Percentiles rank a stretch among this genome's conserved stretches.
Conservation (phyloP, 2,329 filamentous ascomycete genomes). For the Cryphonectria radicalis region DNA sequence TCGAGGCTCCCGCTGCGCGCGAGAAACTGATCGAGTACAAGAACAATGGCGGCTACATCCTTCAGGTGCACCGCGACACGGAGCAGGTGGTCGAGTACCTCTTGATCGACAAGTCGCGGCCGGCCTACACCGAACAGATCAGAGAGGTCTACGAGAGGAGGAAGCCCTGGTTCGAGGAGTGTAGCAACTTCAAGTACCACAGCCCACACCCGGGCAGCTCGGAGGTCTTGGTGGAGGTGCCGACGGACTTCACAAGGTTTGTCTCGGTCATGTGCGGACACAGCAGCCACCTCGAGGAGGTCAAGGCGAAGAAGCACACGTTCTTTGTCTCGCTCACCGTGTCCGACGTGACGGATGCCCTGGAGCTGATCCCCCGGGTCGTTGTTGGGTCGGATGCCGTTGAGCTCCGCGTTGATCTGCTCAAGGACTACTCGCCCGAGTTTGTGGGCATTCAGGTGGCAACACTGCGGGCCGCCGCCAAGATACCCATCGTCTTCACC, state of each 20-base stretch:
- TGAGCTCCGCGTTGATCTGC: conserved; percentile 88
- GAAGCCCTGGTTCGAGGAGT: conserved; percentile 87
- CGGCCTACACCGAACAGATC: conserved; percentile 92
- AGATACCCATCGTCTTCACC: conserved; percentile 89
- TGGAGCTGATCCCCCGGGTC: conserved; percentile 70
- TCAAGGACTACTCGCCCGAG: conserved; percentile 75
- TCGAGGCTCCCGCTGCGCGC: conserved; percentile 82
- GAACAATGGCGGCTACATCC: conserved; percentile 77
- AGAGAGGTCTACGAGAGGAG: conserved; percentile 87
- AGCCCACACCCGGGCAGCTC: conserved; percentile 66
- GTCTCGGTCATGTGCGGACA: conserved; percentile 69
- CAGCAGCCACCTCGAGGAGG: conserved; percentile 57
- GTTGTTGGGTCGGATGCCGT: conserved; percentile 89
- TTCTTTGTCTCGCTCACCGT: conserved; percentile 94
- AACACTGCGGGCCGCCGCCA: conserved; percentile 71
- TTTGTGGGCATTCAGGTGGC: conserved; percentile 84
- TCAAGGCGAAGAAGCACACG: conserved; percentile 71
- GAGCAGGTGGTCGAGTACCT: conserved; percentile 88
- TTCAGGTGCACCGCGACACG: conserved; percentile 87
- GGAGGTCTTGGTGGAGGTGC: conserved; percentile 46
- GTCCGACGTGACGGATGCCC: conserved; percentile 69
- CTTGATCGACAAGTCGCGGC: conserved; percentile 84
- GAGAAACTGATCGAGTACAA: conserved; percentile 75
- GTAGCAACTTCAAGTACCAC: conserved; percentile 93
- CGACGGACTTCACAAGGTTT: conserved; percentile 75